phyloP scores from a whole-genome alignment of 2,329 filamentous ascomycete genomes.

The Epicoccum sorghinum region DNA sequence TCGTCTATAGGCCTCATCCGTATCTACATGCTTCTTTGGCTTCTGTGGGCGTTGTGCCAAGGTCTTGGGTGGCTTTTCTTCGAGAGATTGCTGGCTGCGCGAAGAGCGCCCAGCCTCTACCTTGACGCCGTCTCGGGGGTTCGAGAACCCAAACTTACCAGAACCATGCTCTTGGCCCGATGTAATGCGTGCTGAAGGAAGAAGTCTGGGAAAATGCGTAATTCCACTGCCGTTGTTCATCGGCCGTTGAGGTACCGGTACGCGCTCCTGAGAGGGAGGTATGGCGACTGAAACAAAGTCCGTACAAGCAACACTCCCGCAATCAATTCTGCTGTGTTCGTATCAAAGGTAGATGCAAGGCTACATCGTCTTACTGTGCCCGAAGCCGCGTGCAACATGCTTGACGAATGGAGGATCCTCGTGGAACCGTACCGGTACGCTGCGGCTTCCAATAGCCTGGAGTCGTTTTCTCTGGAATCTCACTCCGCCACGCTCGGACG shows the following conservation, averaged over 20 bases:
- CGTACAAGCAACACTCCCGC: neutral
- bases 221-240: slow-evolving; percentile 8
- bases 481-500: slow-evolving; percentile 38
- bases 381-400: slow-evolving; percentile 15
- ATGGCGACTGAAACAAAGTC: slow-evolving; percentile 28
- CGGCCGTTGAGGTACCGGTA: slow-evolving; percentile 23
- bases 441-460: slow-evolving; percentile 30
- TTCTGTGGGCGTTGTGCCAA: slow-evolving; percentile 36
- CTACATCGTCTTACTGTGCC: neutral
- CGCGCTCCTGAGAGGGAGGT: slow-evolving; percentile 2
- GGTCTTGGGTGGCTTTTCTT: slow-evolving; percentile 46
- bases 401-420: slow-evolving; percentile 25
- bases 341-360: neutral
- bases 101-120: slow-evolving; percentile 33
- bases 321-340: neutral
- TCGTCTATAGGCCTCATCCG: slow-evolving; percentile 28
- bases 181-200: slow-evolving; percentile 19
- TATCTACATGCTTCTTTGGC: slow-evolving; percentile 17
- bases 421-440: slow-evolving; percentile 17
- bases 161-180: slow-evolving; percentile 43
- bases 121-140: slow-evolving; percentile 35
- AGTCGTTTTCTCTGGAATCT: slow-evolving; percentile 10
- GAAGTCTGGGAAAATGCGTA: slow-evolving; percentile 13
- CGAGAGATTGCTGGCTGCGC: slow-evolving; percentile 28
- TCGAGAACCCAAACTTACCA: slow-evolving; percentile 44